Base-by-base conservation (phyloP, 2,329 filamentous ascomycete species). In the Epichloe glyceriae region DNA sequence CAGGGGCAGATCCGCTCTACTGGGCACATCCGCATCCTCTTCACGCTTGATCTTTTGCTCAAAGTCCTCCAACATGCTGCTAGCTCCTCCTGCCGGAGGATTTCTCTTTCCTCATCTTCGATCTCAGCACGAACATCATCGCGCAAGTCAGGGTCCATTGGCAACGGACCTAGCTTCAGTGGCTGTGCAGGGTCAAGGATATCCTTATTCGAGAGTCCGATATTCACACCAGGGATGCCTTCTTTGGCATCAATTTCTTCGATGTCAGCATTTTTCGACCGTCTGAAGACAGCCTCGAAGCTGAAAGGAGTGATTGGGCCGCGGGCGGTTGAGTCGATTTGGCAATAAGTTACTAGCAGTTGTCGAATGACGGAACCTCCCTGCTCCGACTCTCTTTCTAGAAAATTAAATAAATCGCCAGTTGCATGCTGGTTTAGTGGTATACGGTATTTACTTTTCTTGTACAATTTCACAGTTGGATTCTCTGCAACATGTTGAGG, bases 1-100 rank as follows among this genome's bases (percentile, higher is more conserved):
- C 20, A 94, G 80, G 2, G 93, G 91, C 20, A 97, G 78, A 22
- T 90, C 85, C 15, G 84, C 76, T 42, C 90, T 80, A 46, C 73
- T 83, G 2, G 90, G 90, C 0, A 77, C 87, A 62, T 97, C 93
- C 26, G 85, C 84, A 48, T 85, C 85, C 35, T 95, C 90, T 67
- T 96, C 93, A 26, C 85, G 80, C 71, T 98, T 98, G 45, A 85
- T 85, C 63, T 85, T 86, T 50, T 84, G 79, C 57, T 97, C 91
- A 57, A 94, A 95, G 57, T 93, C 87, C 19, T 96, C 88, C 0
- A 94, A 72, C 15, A 97, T 75, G 1, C 82, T 84, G n/a, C 78
- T 71, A 48, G 83, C 79, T 5, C 89, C 90, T 3, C 79, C 71
- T 1, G 70, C 71, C 1, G 89, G 86, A 3, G 88, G 88, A 49